Evolutionary conservation across 208 protist species (phyloP), one percentile per base, ranked within the genome.

Genomic region (Leishmania tarentolae): DNA sequence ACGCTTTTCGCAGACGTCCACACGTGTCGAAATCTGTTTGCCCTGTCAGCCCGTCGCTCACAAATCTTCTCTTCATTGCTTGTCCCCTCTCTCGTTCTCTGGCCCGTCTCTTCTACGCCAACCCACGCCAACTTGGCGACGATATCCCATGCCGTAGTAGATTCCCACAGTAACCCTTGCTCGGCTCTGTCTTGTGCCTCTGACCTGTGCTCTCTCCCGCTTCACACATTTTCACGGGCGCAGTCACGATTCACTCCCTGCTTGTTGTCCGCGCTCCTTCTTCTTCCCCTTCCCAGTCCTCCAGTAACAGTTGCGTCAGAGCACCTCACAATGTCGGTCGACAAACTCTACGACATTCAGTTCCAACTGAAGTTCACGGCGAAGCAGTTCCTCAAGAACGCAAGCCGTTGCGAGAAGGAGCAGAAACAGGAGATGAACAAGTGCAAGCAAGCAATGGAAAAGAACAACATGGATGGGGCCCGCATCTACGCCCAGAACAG

Each of bases 401-500:
- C 91, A 11, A 91, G 86, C 15, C 94, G 96, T 66, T 97, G 91
- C 76, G 96, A 98, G 79, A 98, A 99, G 90, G 94, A 98, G 79
- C 95, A 98, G 83, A 98, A 98, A 81, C 76, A 86, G 56, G 93
- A 98, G 77, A 96, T 98, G 75, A 57, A 83, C 74, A 99, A 99
- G 86, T 93, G 98, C 73, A 99, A 99, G 86, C 73, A 90, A 75
- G 97, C 98, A 31, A 99, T 99, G 80, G 96, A 99, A 83, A 98
- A 99, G 86, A 96, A 96, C 75, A 99, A 99, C 92, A 97, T 98
- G 81, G 99, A 99, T 50, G 98, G 98, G 17, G 99, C 99, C 8
- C 92, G 98, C 65, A 99, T 99, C 46, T 99, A 99, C 87, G 98
- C 98, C 42, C 92, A 99, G 88, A 99, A 99, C 85, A 98, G 98